phyloP scores from a whole-genome alignment of 208 protist genomes.

The Acanthamoeba pearcei region DNA sequence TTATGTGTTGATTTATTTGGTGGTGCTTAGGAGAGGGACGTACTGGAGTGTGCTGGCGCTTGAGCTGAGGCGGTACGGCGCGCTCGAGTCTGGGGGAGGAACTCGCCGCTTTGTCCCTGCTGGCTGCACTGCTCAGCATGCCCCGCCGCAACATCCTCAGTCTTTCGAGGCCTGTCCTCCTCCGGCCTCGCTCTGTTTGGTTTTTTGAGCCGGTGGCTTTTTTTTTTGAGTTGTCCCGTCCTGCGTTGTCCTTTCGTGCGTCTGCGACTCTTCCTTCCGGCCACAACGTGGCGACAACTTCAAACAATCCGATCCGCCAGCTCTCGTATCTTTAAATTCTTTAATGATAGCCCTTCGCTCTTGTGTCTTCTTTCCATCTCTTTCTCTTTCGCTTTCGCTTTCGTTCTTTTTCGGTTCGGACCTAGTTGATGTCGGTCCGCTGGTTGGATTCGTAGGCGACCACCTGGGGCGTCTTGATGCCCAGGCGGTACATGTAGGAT shows the following conservation, averaged over 20 bases:
- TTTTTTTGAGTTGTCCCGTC: too few species aligned
- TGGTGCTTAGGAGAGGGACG: background rate
- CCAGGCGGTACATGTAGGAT: slow-evolving; percentile 61
- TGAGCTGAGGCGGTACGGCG: background rate
- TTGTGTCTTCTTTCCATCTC: too few species aligned
- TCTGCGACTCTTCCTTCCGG: too few species aligned
- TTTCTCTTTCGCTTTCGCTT: too few species aligned
- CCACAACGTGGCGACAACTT: too few species aligned
- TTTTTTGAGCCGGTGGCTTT: too few species aligned
- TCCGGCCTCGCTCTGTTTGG: too few species aligned
- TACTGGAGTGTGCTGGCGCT: background rate
- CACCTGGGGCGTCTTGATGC: slow-evolving; percentile 40
- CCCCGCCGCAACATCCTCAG: background rate
- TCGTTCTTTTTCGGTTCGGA: too few species aligned
- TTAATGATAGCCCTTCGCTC: too few species aligned
- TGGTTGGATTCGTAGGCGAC: background rate
- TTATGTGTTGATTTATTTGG: background rate
- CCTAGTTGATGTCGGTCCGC: background rate
- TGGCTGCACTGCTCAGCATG: background rate
- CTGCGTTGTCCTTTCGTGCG: too few species aligned
- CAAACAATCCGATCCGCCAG: too few species aligned
- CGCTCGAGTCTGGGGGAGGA: background rate
- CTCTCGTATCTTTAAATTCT: too few species aligned
- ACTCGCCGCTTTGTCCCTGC: background rate
- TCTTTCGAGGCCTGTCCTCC: background rate